A percentile compares a stretch with the other conserved stretches of the same genome.
These are phyloP conservation scores for Didymella pomorum DNA, from an alignment of 2,329 filamentous ascomycete species.

Conservation along the genomic window DNA sequence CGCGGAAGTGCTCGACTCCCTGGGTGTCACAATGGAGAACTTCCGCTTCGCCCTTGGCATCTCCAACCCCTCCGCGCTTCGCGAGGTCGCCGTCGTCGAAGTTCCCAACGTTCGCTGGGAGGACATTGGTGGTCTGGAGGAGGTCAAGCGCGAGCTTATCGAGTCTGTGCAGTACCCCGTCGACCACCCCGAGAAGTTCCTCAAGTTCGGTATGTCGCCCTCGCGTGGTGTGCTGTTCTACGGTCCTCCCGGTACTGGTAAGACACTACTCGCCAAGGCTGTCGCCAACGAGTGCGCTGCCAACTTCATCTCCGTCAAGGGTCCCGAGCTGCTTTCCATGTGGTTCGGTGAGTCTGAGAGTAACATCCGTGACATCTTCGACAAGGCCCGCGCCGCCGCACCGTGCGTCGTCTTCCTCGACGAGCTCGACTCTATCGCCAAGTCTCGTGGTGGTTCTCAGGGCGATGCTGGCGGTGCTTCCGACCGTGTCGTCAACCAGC, in stretches of 20 bases:
- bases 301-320: slow-evolving; percentile 99
- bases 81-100: slow-evolving; percentile 98
- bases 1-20: slow-evolving; percentile 95
- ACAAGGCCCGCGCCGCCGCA: slow-evolving; percentile 97
- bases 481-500: slow-evolving; percentile 99
- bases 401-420: slow-evolving; percentile 99
- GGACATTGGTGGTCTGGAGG: slow-evolving; percentile 97
- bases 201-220: slow-evolving; percentile 98
- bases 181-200: slow-evolving; percentile 99
- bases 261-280: slow-evolving; percentile 98
- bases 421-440: slow-evolving; percentile 98
- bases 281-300: slow-evolving; percentile 99
- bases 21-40: slow-evolving; percentile 99
- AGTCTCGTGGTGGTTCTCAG: slow-evolving; percentile 95
- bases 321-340: slow-evolving; percentile 97
- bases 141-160: slow-evolving; percentile 99
- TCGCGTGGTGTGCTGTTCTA: slow-evolving; percentile 99
- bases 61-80: slow-evolving; percentile 97
- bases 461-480: slow-evolving; percentile 98
- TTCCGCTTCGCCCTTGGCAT: slow-evolving; percentile 98
- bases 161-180: slow-evolving; percentile 99
- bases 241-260: slow-evolving; percentile 99
- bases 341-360: slow-evolving; percentile 99
- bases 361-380: slow-evolving; percentile 99
- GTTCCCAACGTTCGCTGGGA: slow-evolving; percentile 99